phyloP scores from a whole-genome alignment of 352 stramenopile genomes.

The Phytophthora ohioensis region DNA sequence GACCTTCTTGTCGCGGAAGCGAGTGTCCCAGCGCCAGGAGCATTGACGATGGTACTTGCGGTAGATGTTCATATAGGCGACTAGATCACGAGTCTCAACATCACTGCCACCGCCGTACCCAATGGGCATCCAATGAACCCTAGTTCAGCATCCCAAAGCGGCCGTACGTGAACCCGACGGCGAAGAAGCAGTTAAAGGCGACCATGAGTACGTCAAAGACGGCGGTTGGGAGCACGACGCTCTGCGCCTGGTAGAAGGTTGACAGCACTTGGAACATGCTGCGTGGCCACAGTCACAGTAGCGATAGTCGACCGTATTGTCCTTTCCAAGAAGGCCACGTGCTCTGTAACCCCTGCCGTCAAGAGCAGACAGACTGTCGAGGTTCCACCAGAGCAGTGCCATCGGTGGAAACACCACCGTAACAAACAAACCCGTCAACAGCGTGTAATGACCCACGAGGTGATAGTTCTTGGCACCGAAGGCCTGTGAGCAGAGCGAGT shows the following conservation, averaged over 20 bases:
- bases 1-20: conserved; percentile 49
- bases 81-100: conserved; percentile 59
- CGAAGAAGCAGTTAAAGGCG: conserved; percentile 62
- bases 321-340: conserved; percentile 55
- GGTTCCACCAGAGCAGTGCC: conserved; percentile 78
- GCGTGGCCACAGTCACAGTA: conserved; percentile 78
- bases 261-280: conserved; percentile 80
- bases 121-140: conserved; percentile 85
- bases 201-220: conserved; percentile 69
- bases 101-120: conserved; percentile 65
- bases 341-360: conserved; percentile 43
- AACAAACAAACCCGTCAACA: conserved; percentile 59
- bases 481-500: conserved; percentile 86
- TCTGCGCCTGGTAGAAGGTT: conserved; percentile 84
- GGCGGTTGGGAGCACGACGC: conserved; percentile 76
- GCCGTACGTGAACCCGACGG: conserved; percentile 71
- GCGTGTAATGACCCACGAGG: conserved; percentile 67
- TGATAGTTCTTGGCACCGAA: conserved; percentile 85
- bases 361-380: conserved; percentile 62
- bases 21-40: conserved; percentile 53
- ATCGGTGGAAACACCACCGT: conserved; percentile 68
- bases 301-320: conserved; percentile 70
- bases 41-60: conserved; percentile 52
- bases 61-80: conserved; percentile 75
- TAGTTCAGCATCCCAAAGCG: conserved; percentile 53